A percentile compares a stretch with the other conserved stretches of the same genome.
Conservation (phyloP, 208 protist genomes). For the Trypanosoma brucei region DNA sequence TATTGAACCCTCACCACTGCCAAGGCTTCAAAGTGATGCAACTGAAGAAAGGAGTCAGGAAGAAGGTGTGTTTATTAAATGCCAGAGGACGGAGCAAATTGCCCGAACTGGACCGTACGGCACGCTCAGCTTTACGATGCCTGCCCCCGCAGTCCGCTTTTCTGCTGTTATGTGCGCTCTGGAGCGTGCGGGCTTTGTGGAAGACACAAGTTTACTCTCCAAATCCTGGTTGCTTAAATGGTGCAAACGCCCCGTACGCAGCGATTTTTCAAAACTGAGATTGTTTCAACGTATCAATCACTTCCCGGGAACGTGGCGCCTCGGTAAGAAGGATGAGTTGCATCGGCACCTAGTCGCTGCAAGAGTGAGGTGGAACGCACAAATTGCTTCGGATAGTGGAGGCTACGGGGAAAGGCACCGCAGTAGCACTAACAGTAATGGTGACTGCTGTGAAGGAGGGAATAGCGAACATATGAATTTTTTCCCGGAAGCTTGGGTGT, state of each 20-base stretch:
- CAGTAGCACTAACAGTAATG: background rate
- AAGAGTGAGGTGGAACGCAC: slow-evolving; percentile 14
- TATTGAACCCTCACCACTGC: slow-evolving; percentile 11
- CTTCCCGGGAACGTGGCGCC: slow-evolving; percentile 78
- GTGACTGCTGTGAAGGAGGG: background rate
- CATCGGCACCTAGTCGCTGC: slow-evolving; percentile 43
- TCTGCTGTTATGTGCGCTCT: slow-evolving; percentile 48
- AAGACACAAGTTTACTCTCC: slow-evolving; percentile 30
- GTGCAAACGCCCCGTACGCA: slow-evolving; percentile 51
- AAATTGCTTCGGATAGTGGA: background rate
- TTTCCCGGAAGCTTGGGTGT: slow-evolving; percentile 46
- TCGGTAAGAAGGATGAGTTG: slow-evolving; percentile 82
- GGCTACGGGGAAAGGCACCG: background rate
- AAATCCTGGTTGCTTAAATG: slow-evolving; percentile 59
- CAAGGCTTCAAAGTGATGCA: background rate
- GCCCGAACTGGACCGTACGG: slow-evolving; percentile 21
- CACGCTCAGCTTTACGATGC: slow-evolving; percentile 40
- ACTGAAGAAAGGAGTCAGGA: background rate
- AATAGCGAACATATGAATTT: slow-evolving; percentile 22
- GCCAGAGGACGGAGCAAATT: background rate
- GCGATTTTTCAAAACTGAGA: slow-evolving; percentile 38
- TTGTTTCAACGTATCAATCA: slow-evolving; percentile 84
- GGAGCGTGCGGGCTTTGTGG: slow-evolving; percentile 38
- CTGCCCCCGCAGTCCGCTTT: slow-evolving; percentile 45
- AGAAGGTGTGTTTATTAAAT: background rate